Conservation (phyloP, 371 early-diverging fungal species). For the Circinella umbellata region DNA sequence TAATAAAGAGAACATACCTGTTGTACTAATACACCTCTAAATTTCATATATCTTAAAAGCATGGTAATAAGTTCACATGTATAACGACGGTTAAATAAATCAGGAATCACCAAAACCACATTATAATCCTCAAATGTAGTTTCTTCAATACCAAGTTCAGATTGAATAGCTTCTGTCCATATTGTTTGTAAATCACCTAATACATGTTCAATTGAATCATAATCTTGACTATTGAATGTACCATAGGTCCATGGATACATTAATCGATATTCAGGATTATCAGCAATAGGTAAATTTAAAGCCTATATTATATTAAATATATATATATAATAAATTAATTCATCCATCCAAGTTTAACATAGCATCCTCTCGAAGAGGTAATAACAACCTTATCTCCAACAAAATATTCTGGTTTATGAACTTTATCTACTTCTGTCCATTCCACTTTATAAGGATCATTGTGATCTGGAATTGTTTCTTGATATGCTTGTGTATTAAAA, state of each 20-base stretch:
- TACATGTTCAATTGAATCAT: conserved; percentile 64
- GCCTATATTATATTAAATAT: no score
- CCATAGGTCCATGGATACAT: conserved; percentile 78
- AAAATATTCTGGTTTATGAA: conserved; percentile 44
- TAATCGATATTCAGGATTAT: conserved; percentile 43
- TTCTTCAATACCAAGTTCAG: conserved; percentile 72
- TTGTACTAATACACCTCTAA: conserved; percentile 73
- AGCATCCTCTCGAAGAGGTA: no score
- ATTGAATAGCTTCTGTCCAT: conserved; percentile 73
- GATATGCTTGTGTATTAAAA: conserved; percentile 69
- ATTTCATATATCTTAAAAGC: conserved; percentile 78
- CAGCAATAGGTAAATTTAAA: conserved; percentile 42
- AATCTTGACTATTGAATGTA: conserved; percentile 76
- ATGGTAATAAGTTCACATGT: conserved; percentile 69
- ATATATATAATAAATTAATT: no score
- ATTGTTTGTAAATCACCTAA: conserved; percentile 80
- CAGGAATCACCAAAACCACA: conserved; percentile 82
- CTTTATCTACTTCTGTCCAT: conserved; percentile 65
- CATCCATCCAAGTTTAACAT: no score
- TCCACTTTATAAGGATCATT: conserved; percentile 91
- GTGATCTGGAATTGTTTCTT: conserved; percentile 81
- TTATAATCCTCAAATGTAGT: conserved; percentile 65
- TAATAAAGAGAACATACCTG: conserved; percentile 65
- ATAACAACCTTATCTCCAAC: conserved; percentile 77
- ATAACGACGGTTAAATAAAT: conserved; percentile 67